These are phyloP conservation scores for Raffaelea albimanens DNA, from an alignment of 2,329 filamentous ascomycete species.

Conservation along the genomic window DNA sequence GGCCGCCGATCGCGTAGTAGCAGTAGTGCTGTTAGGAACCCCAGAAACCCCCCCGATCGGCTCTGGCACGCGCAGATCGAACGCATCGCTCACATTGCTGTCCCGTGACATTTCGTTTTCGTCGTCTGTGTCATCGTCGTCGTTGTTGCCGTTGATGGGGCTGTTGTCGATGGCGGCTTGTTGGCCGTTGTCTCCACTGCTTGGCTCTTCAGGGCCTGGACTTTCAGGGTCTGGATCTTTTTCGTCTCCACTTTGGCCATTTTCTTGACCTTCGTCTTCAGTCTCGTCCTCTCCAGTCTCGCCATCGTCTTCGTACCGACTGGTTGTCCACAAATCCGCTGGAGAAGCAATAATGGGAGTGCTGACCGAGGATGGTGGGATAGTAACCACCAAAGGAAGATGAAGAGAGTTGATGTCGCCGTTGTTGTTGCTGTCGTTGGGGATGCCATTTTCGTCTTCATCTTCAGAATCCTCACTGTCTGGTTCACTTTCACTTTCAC, in stretches of 20 bases:
- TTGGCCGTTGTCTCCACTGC: conserved; percentile 2
- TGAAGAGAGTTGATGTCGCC: too few relatives aligned
- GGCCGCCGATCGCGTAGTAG: too few relatives aligned
- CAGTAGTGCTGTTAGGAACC: too few relatives aligned
- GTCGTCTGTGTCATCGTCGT: neutral
- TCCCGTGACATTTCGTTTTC: neutral
- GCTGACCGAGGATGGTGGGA: neutral
- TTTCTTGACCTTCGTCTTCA: too few relatives aligned
- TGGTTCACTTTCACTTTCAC: too few relatives aligned
- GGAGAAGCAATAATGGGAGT: neutral
- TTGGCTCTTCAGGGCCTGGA: neutral
- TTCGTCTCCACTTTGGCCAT: neutral
- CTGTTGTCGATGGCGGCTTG: too few relatives aligned
- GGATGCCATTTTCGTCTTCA: too few relatives aligned
- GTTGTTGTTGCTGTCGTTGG: too few relatives aligned
- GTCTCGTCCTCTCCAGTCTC: conserved; percentile 3
- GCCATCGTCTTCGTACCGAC: conserved; percentile 9
- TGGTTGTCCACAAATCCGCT: conserved; percentile 9
- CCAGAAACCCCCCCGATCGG: too few relatives aligned
- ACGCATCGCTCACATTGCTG: neutral
- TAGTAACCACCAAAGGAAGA: neutral
- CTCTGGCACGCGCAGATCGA: neutral
- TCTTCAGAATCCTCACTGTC: too few relatives aligned
- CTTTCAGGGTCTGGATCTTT: neutral
- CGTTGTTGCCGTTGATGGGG: neutral